phyloP scores from a whole-genome alignment of 1,284 basidiomycete genomes.

The Neolentinus lepideus region DNA sequence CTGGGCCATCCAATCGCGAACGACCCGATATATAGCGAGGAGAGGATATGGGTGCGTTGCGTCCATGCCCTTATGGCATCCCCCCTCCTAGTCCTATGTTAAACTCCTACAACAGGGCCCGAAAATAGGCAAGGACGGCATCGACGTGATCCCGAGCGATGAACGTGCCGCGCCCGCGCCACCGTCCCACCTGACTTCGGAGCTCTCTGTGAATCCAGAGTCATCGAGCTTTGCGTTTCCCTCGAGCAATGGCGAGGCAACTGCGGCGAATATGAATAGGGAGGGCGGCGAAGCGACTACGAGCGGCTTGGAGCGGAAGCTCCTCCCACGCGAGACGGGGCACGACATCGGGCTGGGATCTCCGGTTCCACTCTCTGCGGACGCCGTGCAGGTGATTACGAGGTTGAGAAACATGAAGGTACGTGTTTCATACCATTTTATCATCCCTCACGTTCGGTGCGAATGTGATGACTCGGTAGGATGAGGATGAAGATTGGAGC shows the following conservation, averaged over 20 bases:
- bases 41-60: slow-evolving; percentile 71
- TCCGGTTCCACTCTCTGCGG: slow-evolving; percentile 77
- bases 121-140: slow-evolving; percentile 74
- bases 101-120: slow-evolving; percentile 43
- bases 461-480: slow-evolving; percentile 33
- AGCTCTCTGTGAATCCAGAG: slow-evolving; percentile 25
- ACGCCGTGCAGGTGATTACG: slow-evolving; percentile 82
- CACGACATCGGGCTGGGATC: slow-evolving; percentile 87
- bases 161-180: slow-evolving; percentile 58
- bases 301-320: slow-evolving; percentile 20
- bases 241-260: neutral
- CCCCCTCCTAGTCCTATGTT: neutral
- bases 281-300: neutral
- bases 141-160: slow-evolving; percentile 62
- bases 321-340: slow-evolving; percentile 75
- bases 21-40: slow-evolving; percentile 80
- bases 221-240: slow-evolving; percentile 11
- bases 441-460: slow-evolving; percentile 8
- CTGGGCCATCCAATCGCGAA: slow-evolving; percentile 93
- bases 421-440: slow-evolving; percentile 8
- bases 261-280: neutral
- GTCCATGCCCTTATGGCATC: neutral
- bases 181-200: slow-evolving; percentile 43
- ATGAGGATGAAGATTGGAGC: slow-evolving; percentile 90
- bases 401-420: slow-evolving; percentile 84